Evolutionary conservation across 371 early-diverging fungal species (phyloP), one percentile per base, ranked within the genome.

Genomic region (Mortierella sp.): DNA sequence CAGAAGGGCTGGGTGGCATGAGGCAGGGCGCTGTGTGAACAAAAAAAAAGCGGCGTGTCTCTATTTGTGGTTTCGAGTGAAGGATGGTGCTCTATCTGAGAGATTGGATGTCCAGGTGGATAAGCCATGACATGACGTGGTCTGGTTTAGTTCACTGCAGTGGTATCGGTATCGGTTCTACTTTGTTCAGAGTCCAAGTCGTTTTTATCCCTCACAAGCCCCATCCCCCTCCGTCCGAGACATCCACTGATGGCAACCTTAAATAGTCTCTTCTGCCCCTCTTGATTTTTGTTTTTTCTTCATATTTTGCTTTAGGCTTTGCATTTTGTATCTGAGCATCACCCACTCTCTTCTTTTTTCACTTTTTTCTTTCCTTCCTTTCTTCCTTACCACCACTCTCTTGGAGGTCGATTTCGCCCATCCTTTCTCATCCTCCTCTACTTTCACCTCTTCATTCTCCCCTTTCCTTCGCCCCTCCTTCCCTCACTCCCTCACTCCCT

Each of bases 361-460:
- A 8, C 10, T 66, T 39, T 37, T 9, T 40, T 64, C 16, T 43
- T 0, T 31, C 45, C 31, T 16, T 44, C 29, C 45, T 45, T 47
- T 16, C 22, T 9, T 40, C 11, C 29, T 31, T 45, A 4, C 22
- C 5, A 14, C 44, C 26, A 10, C 26, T 22, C 34, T 40, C 19
- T 47, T 13, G n/a, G 43, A 43, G 44, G 53, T 69, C 69, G 45
- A 52, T 14, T 39, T 50, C 50, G 31, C 37, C 41, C 43, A 37
- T 34, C 65, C 52, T 39, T 52, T 31, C 44, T 45, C 34, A 44
- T 50, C 24, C 10, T 53, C 55, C 61, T 70, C 48, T 70, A 2
- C 61, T 55, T 53, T 45, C 24, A 45, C 55, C 19, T 6, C 55
- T 19, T n/a, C 29, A 0, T 2, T 37, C 39, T 39, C 53, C 47